Conservation (phyloP, 2,329 filamentous ascomycete species). For the Pseudopyrenochaeta lycopersici region DNA sequence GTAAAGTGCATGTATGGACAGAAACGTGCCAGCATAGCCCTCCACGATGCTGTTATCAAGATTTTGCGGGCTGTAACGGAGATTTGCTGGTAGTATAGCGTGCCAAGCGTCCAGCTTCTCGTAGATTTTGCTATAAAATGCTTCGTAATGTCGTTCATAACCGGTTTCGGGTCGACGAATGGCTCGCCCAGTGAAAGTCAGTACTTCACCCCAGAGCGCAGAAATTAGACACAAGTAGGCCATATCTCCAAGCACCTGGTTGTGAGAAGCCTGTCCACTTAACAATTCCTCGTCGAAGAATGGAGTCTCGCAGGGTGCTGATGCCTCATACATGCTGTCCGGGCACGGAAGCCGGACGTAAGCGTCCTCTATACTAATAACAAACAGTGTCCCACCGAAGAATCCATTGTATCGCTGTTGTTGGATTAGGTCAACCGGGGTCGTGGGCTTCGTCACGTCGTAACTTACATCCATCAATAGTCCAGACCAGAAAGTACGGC, state of each 20-base stretch:
- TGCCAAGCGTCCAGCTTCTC: slow-evolving; percentile 68
- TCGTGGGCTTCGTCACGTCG: slow-evolving; percentile 39
- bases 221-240: slow-evolving; percentile 70
- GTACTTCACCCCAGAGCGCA: slow-evolving; percentile 72
- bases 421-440: slow-evolving; percentile 39
- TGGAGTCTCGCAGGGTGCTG: slow-evolving; percentile 65
- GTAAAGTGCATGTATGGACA: slow-evolving; percentile 73
- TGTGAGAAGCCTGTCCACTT: slow-evolving; percentile 39
- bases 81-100: slow-evolving; percentile 62
- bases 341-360: slow-evolving; percentile 73
- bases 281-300: slow-evolving; percentile 66
- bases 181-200: slow-evolving; percentile 66
- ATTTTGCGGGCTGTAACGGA: slow-evolving; percentile 66
- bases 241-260: slow-evolving; percentile 59
- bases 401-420: slow-evolving; percentile 67
- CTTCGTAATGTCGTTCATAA: slow-evolving; percentile 59
- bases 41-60: slow-evolving; percentile 64
- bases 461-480: slow-evolving; percentile 71
- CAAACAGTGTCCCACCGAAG: slow-evolving; percentile 59
- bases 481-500: slow-evolving; percentile 76
- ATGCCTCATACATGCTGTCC: slow-evolving; percentile 68
- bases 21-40: slow-evolving; percentile 66
- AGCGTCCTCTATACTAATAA: slow-evolving; percentile 70
- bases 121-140: slow-evolving; percentile 62
- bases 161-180: slow-evolving; percentile 54